Percentiles rank a stretch among this genome's conserved stretches.
Evolutionary conservation across 2,329 filamentous ascomycete species (phyloP).

Genomic region (Rhexocercosporidium sp.): DNA sequence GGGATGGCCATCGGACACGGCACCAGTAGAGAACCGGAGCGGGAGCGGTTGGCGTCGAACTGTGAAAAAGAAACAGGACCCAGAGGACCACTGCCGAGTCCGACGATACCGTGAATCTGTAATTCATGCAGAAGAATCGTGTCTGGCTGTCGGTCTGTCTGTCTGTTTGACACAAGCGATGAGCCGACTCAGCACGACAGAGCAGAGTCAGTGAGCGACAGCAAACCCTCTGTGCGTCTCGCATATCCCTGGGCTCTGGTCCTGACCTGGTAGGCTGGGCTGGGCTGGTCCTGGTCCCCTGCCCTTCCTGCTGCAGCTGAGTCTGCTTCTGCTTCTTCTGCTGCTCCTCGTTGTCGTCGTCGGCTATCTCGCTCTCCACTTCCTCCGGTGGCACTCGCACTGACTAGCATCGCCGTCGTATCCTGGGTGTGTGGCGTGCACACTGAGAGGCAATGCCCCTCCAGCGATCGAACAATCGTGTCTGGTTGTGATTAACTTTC

Average conservation of each 20-base stretch:
- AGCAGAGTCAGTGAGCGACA: constrained; percentile 5
- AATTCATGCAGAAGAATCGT: background rate
- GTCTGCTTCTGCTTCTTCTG: background rate
- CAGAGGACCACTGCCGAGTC: background rate
- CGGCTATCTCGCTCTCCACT: background rate
- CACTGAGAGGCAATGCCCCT: background rate
- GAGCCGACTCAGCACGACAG: background rate
- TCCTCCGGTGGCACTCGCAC: background rate
- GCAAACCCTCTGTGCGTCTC: constrained; percentile 2
- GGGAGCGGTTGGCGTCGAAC: background rate
- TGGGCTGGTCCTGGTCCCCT: background rate
- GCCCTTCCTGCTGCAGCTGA: background rate
- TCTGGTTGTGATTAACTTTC: background rate
- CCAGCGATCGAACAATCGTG: background rate
- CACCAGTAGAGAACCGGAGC: background rate
- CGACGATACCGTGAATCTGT: background rate
- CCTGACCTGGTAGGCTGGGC: too few species aligned
- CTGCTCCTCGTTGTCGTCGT: background rate
- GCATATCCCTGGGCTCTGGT: background rate
- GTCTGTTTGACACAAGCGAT: background rate
- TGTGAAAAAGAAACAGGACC: background rate
- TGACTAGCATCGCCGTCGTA: background rate
- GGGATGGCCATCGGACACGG: background rate
- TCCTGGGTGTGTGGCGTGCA: background rate
- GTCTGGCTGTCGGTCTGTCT: background rate